phyloP scores from a whole-genome alignment of 495 filamentous ascomycete species.

The Lentithecium fluviatile region DNA sequence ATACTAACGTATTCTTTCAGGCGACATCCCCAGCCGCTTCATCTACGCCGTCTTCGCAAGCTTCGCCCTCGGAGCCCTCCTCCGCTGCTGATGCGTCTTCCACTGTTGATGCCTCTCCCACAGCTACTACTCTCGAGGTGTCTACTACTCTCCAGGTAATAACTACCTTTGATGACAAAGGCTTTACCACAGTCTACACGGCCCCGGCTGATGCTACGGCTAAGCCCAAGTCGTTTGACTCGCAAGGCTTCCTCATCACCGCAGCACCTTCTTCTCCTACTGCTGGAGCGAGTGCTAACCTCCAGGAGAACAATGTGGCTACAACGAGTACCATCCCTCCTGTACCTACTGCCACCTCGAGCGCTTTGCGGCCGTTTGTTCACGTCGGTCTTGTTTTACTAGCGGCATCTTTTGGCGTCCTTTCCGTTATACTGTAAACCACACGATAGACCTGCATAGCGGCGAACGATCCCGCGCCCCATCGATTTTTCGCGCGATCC shows the following conservation, averaged over 20 bases:
- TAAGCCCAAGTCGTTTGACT: constrained; percentile 43
- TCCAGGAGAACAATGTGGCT: constrained; percentile 28
- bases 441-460: constrained; percentile 7
- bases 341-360: constrained; percentile 19
- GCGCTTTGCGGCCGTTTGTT: constrained; percentile 12
- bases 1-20: constrained; percentile 46
- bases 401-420: constrained; percentile 29
- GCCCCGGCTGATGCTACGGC: constrained; percentile 39
- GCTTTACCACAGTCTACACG: constrained; percentile 46
- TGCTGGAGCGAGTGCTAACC: constrained; percentile 17
- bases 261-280: constrained; percentile 12
- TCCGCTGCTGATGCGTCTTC: constrained; percentile 50
- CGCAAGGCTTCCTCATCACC: constrained; percentile 48
- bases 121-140: no score
- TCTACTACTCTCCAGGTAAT: constrained; percentile 48
- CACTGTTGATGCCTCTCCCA: no score
- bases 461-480: no score
- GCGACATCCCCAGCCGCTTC: constrained; percentile 47
- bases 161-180: constrained; percentile 47
- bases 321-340: constrained; percentile 4
- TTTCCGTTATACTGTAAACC: constrained; percentile 28
- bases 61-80: constrained; percentile 37
- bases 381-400: constrained; percentile 19
- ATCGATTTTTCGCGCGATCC: constrained; percentile 7
- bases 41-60: constrained; percentile 51